Evolutionary conservation across 257 asterid genomes (phyloP).

Genomic region (Capsicum baccatum): DNA sequence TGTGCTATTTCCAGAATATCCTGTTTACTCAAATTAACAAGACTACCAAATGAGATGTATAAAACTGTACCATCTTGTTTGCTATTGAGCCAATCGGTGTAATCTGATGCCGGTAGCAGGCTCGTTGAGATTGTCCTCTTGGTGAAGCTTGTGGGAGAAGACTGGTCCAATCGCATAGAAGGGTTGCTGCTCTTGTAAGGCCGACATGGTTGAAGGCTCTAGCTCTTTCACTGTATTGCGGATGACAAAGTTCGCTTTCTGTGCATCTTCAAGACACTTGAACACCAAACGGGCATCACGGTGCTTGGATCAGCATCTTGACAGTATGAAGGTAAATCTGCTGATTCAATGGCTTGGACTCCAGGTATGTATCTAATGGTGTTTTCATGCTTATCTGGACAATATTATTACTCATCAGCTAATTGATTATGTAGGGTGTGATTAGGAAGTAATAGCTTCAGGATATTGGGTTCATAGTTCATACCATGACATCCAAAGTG

Average conservation of each 20-base stretch:
- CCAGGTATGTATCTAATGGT: conserved; percentile 39
- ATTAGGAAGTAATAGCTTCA: conserved; percentile 2
- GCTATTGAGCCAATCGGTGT: conserved; percentile 33
- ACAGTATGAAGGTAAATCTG: conserved; percentile 31
- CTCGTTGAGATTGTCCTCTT: conserved; percentile 13
- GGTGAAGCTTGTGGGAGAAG: conserved; percentile 19
- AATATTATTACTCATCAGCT: not conserved
- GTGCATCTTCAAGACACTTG: conserved; percentile 35
- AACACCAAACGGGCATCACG: conserved; percentile 27
- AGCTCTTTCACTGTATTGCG: conserved; percentile 39
- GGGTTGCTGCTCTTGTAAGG: conserved; percentile 24
- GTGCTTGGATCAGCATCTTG: conserved; percentile 25
- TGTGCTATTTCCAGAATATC: conserved; percentile 37
- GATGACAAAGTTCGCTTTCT: conserved; percentile 31
- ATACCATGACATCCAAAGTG: conserved; percentile 46
- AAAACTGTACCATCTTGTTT: conserved; percentile 35
- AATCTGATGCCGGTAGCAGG: conserved; percentile 33
- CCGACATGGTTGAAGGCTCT: conserved; percentile 35
- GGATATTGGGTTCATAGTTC: conserved; percentile 4
- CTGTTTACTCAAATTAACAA: conserved; percentile 17
- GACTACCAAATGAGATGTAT: conserved; percentile 42
- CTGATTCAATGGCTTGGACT: conserved; percentile 22
- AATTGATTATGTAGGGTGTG: not conserved
- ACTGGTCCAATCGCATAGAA: conserved; percentile 38
- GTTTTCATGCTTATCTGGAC: conserved; percentile 31